These are phyloP conservation scores for Calendula officinalis DNA, from an alignment of 129 eudicot species.

Conservation along the genomic window DNA sequence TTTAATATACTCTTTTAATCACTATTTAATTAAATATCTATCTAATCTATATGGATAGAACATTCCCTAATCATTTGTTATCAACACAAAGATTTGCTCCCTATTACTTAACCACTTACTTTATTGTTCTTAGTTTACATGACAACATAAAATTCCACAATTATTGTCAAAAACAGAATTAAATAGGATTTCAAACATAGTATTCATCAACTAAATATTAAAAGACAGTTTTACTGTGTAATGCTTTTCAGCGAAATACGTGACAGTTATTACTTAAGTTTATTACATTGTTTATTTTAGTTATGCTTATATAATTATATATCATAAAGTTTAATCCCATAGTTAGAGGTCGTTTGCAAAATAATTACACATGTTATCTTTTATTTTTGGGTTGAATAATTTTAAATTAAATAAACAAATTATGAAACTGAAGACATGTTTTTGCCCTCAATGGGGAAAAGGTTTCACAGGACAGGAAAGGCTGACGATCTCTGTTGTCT, in stretches of 20 bases:
- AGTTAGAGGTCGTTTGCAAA: too few relatives aligned
- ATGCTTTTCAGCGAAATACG: too few relatives aligned
- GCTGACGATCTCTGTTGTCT: slow-evolving; percentile 29
- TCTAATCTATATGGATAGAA: slow-evolving; percentile 1
- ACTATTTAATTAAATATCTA: too few relatives aligned
- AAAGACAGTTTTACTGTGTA: too few relatives aligned
- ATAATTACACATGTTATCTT: too few relatives aligned
- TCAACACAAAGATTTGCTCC: slow-evolving; percentile 40
- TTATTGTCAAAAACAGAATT: neutral
- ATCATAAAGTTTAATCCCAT: too few relatives aligned
- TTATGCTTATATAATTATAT: too few relatives aligned
- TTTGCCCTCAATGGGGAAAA: slow-evolving; percentile 20
- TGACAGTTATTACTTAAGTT: too few relatives aligned
- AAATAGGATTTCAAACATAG: too few relatives aligned
- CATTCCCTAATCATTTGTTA: slow-evolving; percentile 38
- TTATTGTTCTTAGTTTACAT: slow-evolving; percentile 23
- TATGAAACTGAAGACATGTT: neutral
- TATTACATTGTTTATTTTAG: too few relatives aligned
- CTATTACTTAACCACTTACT: slow-evolving; percentile 31
- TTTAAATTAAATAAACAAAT: neutral
- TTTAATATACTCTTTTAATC: neutral
- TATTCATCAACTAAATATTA: neutral
- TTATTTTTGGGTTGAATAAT: neutral
- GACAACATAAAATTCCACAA: slow-evolving; percentile 24
- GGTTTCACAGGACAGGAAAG: slow-evolving; percentile 28